These are phyloP conservation scores for Fraxinus baroniana DNA, from an alignment of 305 asterid genomes.

Conservation along the genomic window DNA sequence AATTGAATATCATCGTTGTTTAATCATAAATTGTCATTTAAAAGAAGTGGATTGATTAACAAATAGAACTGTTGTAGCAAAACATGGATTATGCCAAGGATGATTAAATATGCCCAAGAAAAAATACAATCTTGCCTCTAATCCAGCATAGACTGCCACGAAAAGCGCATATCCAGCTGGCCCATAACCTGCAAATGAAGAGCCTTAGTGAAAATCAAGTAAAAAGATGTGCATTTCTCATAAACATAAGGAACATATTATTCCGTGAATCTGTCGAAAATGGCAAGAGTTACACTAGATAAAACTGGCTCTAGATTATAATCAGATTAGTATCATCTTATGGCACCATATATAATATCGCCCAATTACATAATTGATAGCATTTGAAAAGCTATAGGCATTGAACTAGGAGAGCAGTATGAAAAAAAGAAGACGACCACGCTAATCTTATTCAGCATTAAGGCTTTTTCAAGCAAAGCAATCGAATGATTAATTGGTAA, in stretches of 20 bases:
- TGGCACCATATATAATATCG: background rate
- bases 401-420: background rate
- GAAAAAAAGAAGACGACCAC: background rate
- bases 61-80: constrained; percentile 7
- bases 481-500: background rate
- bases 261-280: background rate
- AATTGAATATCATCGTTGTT: background rate
- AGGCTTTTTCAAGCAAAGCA: background rate
- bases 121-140: constrained; percentile 63
- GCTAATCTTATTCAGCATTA: background rate
- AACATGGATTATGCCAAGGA: constrained; percentile 9
- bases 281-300: background rate
- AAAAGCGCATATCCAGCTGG: constrained; percentile 93
- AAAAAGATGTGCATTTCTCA: background rate
- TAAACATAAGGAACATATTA: background rate
- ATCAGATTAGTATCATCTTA: background rate
- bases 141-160: constrained; percentile 83
- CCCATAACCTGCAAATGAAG: constrained; percentile 67
- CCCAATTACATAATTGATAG: background rate
- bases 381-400: background rate
- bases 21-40: constrained; percentile 7
- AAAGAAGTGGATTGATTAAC: constrained; percentile 4
- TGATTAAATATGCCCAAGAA: constrained; percentile 14
- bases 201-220: constrained; percentile 22
- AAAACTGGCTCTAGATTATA: background rate